Conservation (phyloP, 2,329 filamentous ascomycete species). For the Cladophialophora bantiana region DNA sequence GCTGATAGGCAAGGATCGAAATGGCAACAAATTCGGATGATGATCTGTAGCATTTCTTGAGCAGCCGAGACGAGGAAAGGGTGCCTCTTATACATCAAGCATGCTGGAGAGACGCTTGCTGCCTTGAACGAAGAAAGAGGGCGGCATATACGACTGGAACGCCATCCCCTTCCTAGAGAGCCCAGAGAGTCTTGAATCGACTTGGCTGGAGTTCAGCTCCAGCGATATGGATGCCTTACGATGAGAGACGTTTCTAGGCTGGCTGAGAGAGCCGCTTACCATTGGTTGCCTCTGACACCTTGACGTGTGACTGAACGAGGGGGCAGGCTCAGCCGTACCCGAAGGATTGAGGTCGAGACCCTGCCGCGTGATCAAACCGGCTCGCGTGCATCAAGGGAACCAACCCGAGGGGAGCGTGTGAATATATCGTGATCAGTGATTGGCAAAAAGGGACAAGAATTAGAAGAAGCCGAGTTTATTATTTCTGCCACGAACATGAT, state of each 20-base stretch:
- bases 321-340: slow-evolving; percentile 25
- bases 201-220: slow-evolving; percentile 15
- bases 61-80: background rate
- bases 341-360: slow-evolving; percentile 9
- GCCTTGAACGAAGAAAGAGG: background rate
- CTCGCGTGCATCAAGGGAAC: background rate
- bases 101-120: background rate
- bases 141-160: background rate
- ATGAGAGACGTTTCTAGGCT: slow-evolving; percentile 10
- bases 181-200: background rate
- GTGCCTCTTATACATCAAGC: background rate
- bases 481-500: background rate
- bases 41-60: background rate
- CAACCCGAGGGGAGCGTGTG: background rate
- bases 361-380: slow-evolving; percentile 9
- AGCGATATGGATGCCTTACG: slow-evolving; percentile 12
- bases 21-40: background rate
- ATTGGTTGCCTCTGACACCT: slow-evolving; percentile 14
- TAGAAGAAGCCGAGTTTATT: background rate
- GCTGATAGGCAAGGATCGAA: background rate
- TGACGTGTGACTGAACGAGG: slow-evolving; percentile 12
- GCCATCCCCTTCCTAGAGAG: background rate
- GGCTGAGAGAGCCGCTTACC: slow-evolving; percentile 17
- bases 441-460: background rate
- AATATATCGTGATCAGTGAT: background rate